Conservation (phyloP, 2,329 filamentous ascomycete genomes). For the Scorias spongiosa region DNA sequence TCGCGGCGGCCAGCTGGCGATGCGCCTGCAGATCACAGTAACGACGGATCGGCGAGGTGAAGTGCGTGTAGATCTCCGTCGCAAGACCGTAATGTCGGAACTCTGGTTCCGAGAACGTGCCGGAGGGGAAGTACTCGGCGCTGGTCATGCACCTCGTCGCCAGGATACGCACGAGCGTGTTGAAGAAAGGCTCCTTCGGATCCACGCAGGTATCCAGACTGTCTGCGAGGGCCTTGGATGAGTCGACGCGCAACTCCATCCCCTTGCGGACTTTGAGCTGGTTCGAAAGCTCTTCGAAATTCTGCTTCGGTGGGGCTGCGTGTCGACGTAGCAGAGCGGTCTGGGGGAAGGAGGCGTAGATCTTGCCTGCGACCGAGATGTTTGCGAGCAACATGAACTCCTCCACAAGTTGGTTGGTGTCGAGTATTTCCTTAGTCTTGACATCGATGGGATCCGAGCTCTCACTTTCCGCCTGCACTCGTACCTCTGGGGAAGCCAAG, state of each 20-base stretch:
- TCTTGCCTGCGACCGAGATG: slow-evolving; percentile 78
- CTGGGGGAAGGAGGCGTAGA: slow-evolving; percentile 84
- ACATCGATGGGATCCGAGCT: slow-evolving; percentile 93
- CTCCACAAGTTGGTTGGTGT: slow-evolving; percentile 94
- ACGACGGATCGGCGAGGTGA: slow-evolving; percentile 90
- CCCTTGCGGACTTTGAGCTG: slow-evolving; percentile 80
- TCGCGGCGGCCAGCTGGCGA: slow-evolving; percentile 85
- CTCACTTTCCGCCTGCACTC: slow-evolving; percentile 87
- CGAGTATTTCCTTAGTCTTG: slow-evolving; percentile 83
- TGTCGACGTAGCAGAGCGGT: slow-evolving; percentile 88
- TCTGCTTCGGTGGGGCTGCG: slow-evolving; percentile 80
- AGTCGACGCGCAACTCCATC: slow-evolving; percentile 67
- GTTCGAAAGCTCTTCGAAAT: slow-evolving; percentile 86
- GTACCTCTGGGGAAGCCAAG: slow-evolving; percentile 93
- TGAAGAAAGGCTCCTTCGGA: slow-evolving; percentile 79
- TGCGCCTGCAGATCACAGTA: slow-evolving; percentile 96
- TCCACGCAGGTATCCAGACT: slow-evolving; percentile 79
- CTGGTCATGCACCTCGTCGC: slow-evolving; percentile 98
- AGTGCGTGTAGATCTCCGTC: slow-evolving; percentile 95
- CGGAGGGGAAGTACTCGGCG: slow-evolving; percentile 94
- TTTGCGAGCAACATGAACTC: slow-evolving; percentile 99
- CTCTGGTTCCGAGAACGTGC: slow-evolving; percentile 81
- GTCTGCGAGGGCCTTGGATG: slow-evolving; percentile 83
- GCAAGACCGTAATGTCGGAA: slow-evolving; percentile 96
- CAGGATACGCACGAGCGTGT: slow-evolving; percentile 93